Conservation (phyloP, 192 early-diverging fungal genomes). For the Piromyces finnis region DNA sequence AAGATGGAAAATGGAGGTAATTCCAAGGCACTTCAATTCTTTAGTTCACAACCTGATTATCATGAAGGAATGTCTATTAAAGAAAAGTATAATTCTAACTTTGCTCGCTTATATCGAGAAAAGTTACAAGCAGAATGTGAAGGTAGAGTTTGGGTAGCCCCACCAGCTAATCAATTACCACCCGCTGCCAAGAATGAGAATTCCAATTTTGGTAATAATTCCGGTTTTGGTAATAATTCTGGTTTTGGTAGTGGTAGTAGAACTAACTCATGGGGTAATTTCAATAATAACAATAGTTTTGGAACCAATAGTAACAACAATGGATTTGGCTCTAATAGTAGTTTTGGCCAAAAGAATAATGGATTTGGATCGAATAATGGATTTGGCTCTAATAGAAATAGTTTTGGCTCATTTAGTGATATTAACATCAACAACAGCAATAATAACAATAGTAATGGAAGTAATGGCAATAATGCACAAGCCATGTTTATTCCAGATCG, state of each 20-base stretch:
- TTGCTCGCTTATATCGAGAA: constrained; percentile 71
- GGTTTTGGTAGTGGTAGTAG: not conserved
- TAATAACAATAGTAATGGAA: not conserved
- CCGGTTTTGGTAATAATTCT: not conserved
- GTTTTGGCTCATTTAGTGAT: not conserved
- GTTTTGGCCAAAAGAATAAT: not conserved
- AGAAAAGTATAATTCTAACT: constrained; percentile 76
- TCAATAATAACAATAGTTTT: constrained; percentile 4
- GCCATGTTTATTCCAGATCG: constrained; percentile 14
- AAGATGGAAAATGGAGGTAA: constrained; percentile 92
- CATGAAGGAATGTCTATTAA: constrained; percentile 48
- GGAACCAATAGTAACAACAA: constrained; percentile 7
- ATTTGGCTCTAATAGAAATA: constrained; percentile 5
- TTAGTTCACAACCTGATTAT: constrained; percentile 62
- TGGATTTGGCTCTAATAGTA: not conserved
- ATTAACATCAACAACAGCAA: constrained; percentile 1
- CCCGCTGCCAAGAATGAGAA: too few species aligned
- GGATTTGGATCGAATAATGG: not conserved
- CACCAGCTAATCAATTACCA: not conserved
- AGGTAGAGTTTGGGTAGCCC: constrained; percentile 24
- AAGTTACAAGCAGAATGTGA: constrained; percentile 65
- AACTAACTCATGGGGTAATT: constrained; percentile 3
- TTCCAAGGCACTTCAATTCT: constrained; percentile 65
- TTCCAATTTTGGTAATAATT: too few species aligned
- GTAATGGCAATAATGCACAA: not conserved